Evolutionary conservation across 176 grass and related monocot species (phyloP).

Genomic region (Saccharum officinarum): DNA sequence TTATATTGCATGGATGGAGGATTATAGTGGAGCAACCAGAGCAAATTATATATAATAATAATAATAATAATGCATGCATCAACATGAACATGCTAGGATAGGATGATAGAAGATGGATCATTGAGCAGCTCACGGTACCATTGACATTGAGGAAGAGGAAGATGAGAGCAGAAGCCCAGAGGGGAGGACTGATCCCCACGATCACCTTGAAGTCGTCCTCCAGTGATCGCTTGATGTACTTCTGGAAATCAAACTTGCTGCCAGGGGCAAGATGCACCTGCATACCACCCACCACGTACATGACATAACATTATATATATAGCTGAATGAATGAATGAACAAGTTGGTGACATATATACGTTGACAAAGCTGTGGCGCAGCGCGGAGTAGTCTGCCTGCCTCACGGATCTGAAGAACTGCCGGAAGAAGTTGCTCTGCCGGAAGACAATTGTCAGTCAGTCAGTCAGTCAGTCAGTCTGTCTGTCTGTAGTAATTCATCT

Average conservation of each 20-base stretch:
- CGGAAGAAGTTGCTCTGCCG: constrained; percentile 91
- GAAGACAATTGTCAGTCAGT: not conserved
- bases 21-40: too few species aligned
- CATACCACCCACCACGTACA: not conserved
- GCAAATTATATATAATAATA: too few species aligned
- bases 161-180: constrained; percentile 77
- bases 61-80: too few species aligned
- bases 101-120: too few species aligned
- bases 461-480: not conserved
- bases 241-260: constrained; percentile 97
- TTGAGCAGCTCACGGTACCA: constrained; percentile 31
- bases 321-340: too few species aligned
- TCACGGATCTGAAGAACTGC: constrained; percentile 87
- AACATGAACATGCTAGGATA: too few species aligned
- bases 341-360: constrained; percentile 11
- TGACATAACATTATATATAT: too few species aligned
- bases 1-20: not conserved
- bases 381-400: constrained; percentile 75
- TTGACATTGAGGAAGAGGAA: constrained; percentile 86
- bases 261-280: constrained; percentile 94
- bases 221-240: constrained; percentile 93
- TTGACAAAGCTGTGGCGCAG: constrained; percentile 94
- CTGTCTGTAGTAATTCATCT: too few species aligned
- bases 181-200: constrained; percentile 82
- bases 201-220: constrained; percentile 98